Evolutionary conservation across 176 grass and related monocot species (phyloP), one percentile per base, ranked within the genome.

Genomic region (Chrysopogon serrulatus): DNA sequence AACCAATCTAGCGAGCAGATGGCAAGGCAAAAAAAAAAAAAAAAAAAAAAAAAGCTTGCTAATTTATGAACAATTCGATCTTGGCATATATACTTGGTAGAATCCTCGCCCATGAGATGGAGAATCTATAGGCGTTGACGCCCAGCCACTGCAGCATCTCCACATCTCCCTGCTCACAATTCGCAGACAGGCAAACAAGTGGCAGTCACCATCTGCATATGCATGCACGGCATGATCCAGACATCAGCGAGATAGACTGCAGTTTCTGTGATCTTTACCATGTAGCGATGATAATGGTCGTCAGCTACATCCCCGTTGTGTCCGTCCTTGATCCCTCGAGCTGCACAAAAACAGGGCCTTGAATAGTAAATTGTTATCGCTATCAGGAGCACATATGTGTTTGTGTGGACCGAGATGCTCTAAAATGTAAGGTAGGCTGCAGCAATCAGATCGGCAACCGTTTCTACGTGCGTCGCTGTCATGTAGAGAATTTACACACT

Each of bases 41-140:
- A 65, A 10, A 39, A 68, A 65, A 10, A 39, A 68, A 65, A 10
- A 3, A 48, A 39, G 10, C 21, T 2, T 41, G 6, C 2, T 24
- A 37, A 67, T 21, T 5, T 40, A 69, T 24, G 23, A 4, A 13
- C 6, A 27, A 16, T 26, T 2, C 4, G 5, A 70, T 27, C 36
- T 0, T 27, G 56, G 24, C 24, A 23, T 11, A 54, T 19, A 74
- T 77, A 93, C 91, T 91, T 57, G 88, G 94, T 14, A 93, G 84
- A 56, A 93, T 76, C 82, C 94, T 89, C 6, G 94, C 88, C 88
- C 91, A 96, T 23, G 94, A 81, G 70, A 96, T 91, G 34, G 91
- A 91, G 76, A 96, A 91, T 18, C 94, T 81, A n/a, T 93, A 96
- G 1, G 91, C 77, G 49, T 96, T 89, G 7, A 91, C 68, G 10